phyloP scores from a whole-genome alignment of 805 yeast genomes.

The Candida suzukii region DNA sequence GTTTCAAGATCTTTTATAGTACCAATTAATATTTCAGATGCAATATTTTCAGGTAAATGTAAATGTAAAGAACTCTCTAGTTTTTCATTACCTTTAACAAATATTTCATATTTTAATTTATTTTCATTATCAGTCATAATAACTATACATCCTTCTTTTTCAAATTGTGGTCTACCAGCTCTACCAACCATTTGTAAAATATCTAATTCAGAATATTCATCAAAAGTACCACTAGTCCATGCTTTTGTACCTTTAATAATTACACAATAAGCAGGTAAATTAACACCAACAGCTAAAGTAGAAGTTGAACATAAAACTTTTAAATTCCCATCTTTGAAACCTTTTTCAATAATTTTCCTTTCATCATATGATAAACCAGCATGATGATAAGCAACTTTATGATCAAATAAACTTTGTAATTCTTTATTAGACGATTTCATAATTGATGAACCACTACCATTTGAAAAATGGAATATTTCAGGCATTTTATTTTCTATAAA shows the following conservation, averaged over 20 bases:
- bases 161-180: slow-evolving; percentile 58
- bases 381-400: slow-evolving; percentile 49
- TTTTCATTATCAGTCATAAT: slow-evolving; percentile 35
- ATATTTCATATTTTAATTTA: slow-evolving; percentile 30
- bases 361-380: slow-evolving; percentile 48
- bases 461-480: background rate
- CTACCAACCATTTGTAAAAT: slow-evolving; percentile 59
- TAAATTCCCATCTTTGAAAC: slow-evolving; percentile 35
- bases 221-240: slow-evolving; percentile 41
- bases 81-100: slow-evolving; percentile 34
- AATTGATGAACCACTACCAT: background rate
- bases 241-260: slow-evolving; percentile 57
- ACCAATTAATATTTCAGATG: slow-evolving; percentile 36
- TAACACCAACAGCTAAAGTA: slow-evolving; percentile 55
- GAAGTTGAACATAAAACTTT: slow-evolving; percentile 49
- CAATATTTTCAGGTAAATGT: slow-evolving; percentile 31
- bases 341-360: slow-evolving; percentile 36
- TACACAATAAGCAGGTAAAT: slow-evolving; percentile 54
- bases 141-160: slow-evolving; percentile 41
- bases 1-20: slow-evolving; percentile 29
- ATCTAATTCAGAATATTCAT: slow-evolving; percentile 50
- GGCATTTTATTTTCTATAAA: slow-evolving; percentile 21
- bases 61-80: slow-evolving; percentile 41
- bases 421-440: slow-evolving; percentile 15
- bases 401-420: slow-evolving; percentile 14